Evolutionary conservation across 2,329 filamentous ascomycete genomes (phyloP).

Genomic region (Phaeosphaeriaceae sp.): DNA sequence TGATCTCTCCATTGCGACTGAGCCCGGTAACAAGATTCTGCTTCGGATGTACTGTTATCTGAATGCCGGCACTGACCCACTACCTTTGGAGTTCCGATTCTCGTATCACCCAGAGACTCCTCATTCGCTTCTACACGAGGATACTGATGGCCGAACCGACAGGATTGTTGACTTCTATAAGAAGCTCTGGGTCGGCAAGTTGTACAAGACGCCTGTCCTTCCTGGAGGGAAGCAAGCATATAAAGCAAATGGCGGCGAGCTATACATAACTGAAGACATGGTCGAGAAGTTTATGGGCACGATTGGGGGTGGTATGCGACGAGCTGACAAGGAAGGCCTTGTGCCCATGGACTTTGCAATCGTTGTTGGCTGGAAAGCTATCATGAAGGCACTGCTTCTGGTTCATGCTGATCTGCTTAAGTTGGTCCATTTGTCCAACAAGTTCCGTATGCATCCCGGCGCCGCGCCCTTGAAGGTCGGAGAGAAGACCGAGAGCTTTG

Average conservation of each 20-base stretch:
- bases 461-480: slow-evolving; percentile 14
- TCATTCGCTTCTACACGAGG: slow-evolving; percentile 18
- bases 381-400: slow-evolving; percentile 18
- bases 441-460: slow-evolving; percentile 12
- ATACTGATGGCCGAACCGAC: slow-evolving; percentile 15
- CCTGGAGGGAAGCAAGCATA: slow-evolving; percentile 11
- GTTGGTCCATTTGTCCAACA: slow-evolving; percentile 25
- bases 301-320: slow-evolving; percentile 19
- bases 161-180: slow-evolving; percentile 21
- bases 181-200: slow-evolving; percentile 20
- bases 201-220: slow-evolving; percentile 11
- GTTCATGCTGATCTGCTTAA: slow-evolving; percentile 17
- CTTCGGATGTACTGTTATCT: slow-evolving; percentile 21
- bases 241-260: slow-evolving; percentile 15
- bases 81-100: slow-evolving; percentile 20
- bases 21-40: slow-evolving; percentile 21
- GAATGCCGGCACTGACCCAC: slow-evolving; percentile 11
- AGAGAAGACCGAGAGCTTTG: slow-evolving; percentile 11
- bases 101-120: slow-evolving; percentile 21
- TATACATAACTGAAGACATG: slow-evolving; percentile 10
- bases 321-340: slow-evolving; percentile 3
- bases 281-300: slow-evolving; percentile 17
- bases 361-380: slow-evolving; percentile 48
- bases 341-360: slow-evolving; percentile 42
- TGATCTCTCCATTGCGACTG: slow-evolving; percentile 19